Conservation (phyloP, 2,329 filamentous ascomycete species). For the Beauveria rudraprayagi region DNA sequence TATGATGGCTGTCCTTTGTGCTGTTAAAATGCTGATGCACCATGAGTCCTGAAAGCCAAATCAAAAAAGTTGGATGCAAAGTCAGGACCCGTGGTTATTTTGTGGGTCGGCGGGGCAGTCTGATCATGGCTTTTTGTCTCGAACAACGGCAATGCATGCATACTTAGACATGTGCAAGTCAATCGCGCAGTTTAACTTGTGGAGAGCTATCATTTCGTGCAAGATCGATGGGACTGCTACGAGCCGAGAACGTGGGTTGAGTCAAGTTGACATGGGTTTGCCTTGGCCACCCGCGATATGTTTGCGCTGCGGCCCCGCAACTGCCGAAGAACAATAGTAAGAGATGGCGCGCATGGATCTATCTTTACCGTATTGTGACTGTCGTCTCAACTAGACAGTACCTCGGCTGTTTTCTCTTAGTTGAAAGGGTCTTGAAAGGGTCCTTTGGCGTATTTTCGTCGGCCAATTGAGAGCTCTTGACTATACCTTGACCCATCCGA, state of each 20-base stretch:
- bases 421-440: neutral
- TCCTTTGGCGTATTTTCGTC: neutral
- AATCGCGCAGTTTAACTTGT: neutral
- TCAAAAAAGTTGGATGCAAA: neutral
- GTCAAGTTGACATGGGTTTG: neutral
- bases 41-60: neutral
- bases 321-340: slow-evolving; percentile 13
- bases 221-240: neutral
- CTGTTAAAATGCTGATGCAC: neutral
- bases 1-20: neutral
- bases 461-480: neutral
- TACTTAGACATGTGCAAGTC: neutral
- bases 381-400: neutral
- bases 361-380: neutral
- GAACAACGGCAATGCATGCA: neutral
- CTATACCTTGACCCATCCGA: neutral
- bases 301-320: neutral
- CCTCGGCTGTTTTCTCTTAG: neutral
- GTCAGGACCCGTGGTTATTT: neutral
- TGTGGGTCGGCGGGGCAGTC: neutral
- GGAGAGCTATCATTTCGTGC: neutral
- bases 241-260: neutral
- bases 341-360: slow-evolving; percentile 8
- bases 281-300: neutral
- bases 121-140: neutral